phyloP scores from a whole-genome alignment of 176 grass and related monocot species.

The Bothriochloa decipiens region DNA sequence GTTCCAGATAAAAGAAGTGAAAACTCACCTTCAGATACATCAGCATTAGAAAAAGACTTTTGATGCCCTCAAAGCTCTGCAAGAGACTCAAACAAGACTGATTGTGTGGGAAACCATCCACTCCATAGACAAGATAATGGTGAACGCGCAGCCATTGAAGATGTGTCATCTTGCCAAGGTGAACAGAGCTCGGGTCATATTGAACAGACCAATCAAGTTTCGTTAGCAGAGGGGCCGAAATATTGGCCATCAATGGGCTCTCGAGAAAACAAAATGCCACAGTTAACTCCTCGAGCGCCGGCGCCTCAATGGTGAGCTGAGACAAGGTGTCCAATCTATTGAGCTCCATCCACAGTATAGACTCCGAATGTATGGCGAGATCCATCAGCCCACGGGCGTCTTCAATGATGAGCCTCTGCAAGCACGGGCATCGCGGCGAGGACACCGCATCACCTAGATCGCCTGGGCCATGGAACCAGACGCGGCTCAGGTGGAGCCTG shows the following conservation, averaged over 20 bases:
- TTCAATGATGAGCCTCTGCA: background rate
- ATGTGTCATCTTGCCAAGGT: background rate
- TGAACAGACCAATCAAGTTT: background rate
- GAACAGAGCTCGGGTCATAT: conserved; percentile 17
- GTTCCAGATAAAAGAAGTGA: background rate
- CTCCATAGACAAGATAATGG: background rate
- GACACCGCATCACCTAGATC: conserved; percentile 23
- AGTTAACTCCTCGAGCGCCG: background rate
- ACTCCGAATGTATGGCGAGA: conserved; percentile 11
- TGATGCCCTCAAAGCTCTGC: background rate
- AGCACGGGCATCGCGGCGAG: conserved; percentile 3
- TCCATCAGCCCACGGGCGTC: background rate
- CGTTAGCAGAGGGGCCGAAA: background rate
- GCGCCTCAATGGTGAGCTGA: conserved; percentile 18
- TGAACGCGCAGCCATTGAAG: background rate
- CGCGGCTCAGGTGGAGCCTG: background rate
- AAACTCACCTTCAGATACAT: conserved; percentile 3
- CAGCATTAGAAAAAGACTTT: background rate
- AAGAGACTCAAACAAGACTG: background rate
- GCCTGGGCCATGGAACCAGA: background rate
- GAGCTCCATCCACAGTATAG: too few relatives aligned
- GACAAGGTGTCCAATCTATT: background rate
- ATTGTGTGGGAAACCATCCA: background rate
- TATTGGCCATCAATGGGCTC: background rate
- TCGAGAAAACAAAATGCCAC: background rate